Base-by-base conservation (phyloP, 768 basidiomycete species). In the Suillus ampliporus region DNA sequence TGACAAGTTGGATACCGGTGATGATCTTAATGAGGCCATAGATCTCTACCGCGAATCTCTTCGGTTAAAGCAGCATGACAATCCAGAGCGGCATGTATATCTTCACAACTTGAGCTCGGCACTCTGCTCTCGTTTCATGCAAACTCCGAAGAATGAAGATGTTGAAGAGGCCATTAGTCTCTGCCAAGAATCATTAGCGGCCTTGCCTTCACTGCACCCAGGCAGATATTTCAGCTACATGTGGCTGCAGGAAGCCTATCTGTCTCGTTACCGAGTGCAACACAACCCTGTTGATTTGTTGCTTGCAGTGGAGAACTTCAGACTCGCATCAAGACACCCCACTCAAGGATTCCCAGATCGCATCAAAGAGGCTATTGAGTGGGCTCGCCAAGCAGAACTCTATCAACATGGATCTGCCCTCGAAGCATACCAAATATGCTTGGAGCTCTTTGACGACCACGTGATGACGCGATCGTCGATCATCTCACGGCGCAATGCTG, bases 181-280 rank as follows among this genome's bases (percentile, higher is more conserved):
- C 9, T 65, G 57, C 48, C 17, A 4, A 26, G 47, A 66, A 34
- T 54, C 65, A 37, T 38, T 65, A 1, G 8, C 54, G 17, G 40
- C 21, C 15, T 47, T 23, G n/a, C 46, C 23, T 47, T 26, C 23
- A 47, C 21, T 14, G 6, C 46, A 47, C n/a, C 21, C 46, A 7
- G 21, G 8, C 21, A 47, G 23, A 11, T 47, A 13, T 15, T 5
- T 47, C 13, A 11, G 21, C 21, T 47, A 23, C 10, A 23, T 46
- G 21, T n/a, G 19, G 6, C 46, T 23, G 13, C 21, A 47, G 21
- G 13, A 23, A 3, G 72, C 73, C 23, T 54, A 73, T 50, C 58
- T 73, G 17, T 70, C 67, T 51, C 73, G 74, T 21, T 73, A 67
- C 65, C 72, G 67, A 46, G 7, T 69, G 8, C 51, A 59, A 38